Base-by-base conservation (phyloP, 2,329 filamentous ascomycete genomes). In the Ascochyta fabae region DNA sequence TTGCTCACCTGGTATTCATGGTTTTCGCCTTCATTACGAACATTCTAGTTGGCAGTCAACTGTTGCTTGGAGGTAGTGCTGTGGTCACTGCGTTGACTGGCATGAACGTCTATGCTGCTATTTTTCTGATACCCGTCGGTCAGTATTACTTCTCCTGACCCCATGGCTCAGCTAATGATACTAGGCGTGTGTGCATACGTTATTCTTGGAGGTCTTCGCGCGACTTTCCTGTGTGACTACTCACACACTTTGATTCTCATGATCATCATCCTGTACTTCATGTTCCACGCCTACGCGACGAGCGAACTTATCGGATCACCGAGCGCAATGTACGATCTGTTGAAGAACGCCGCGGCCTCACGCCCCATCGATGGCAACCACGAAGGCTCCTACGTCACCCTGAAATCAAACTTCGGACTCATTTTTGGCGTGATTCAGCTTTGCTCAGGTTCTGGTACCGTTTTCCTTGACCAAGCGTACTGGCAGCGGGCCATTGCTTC, bases 391-490 rank as follows among this genome's bases (percentile, higher is more conserved):
- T 79, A 78, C 45, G 48, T 79, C 6, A 75, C 76, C 0, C 55
- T 79, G 12, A 75, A 75, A 45, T 78, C 75, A 7, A 77, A 78
- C 46, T 72, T 76, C 33, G 78, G 75, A 0, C 65, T 80, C n/a
- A 71, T 80, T 19, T 80, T 81, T 47, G 77, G 75, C 12, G 72
- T 79, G 24, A 77, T 79, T 33, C 76, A 78, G 38, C 66, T 79
- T 9, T 75, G 74, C 62, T 75, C 72, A 31, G 66, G 67, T n/a
- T 71, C 64, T 15, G 69, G 71, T 2, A 70, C 69, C 0, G 76
- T 78, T 1, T 79, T 78, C 49, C 66, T 79, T 0, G 77, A 80
- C 47, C 75, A 79, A 60, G 78, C 76, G 3, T 81, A 80, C 61
- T 81, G 76, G 77, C 79, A 81, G 58, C 69, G 77, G 45, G 79